phyloP scores from a whole-genome alignment of 768 basidiomycete genomes.

The Cystobasidium onofrii region DNA sequence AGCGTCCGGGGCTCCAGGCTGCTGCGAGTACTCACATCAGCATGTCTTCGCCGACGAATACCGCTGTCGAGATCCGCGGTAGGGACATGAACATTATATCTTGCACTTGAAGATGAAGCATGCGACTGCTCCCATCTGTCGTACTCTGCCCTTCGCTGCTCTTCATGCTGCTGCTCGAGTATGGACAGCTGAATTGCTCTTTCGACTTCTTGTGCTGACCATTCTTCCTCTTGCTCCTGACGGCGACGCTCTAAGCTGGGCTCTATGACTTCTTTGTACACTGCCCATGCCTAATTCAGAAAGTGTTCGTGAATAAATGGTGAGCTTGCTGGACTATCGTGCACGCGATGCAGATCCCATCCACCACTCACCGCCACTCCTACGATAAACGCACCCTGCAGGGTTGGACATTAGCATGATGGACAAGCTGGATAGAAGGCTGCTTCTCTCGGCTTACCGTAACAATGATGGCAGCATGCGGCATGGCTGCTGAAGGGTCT shows the following conservation, averaged over 20 bases:
- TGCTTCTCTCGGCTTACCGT: neutral
- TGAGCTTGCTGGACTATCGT: neutral
- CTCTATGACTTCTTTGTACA: neutral
- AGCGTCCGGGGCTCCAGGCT: neutral
- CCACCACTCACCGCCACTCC: neutral
- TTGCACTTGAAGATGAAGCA: neutral
- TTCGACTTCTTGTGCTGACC: neutral
- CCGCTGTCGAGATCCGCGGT: neutral
- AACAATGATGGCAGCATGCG: neutral
- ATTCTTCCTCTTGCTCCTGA: neutral
- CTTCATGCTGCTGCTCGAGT: constrained; percentile 1
- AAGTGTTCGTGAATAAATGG: neutral
- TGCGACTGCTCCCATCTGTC: constrained; percentile 2
- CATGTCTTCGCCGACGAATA: neutral
- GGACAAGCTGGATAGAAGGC: no score
- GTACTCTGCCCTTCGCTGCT: neutral
- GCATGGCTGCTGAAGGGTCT: neutral
- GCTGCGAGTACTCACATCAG: neutral
- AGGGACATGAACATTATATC: neutral
- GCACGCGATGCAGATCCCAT: neutral
- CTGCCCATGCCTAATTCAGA: neutral
- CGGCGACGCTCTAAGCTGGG: constrained; percentile 16
- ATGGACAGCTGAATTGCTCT: neutral
- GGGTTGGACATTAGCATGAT: no score
- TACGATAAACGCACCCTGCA: neutral